Evolutionary conservation across 2,329 filamentous ascomycete species (phyloP), one percentile per base, ranked within the genome.

Genomic region (Verticillium klebahnii): DNA sequence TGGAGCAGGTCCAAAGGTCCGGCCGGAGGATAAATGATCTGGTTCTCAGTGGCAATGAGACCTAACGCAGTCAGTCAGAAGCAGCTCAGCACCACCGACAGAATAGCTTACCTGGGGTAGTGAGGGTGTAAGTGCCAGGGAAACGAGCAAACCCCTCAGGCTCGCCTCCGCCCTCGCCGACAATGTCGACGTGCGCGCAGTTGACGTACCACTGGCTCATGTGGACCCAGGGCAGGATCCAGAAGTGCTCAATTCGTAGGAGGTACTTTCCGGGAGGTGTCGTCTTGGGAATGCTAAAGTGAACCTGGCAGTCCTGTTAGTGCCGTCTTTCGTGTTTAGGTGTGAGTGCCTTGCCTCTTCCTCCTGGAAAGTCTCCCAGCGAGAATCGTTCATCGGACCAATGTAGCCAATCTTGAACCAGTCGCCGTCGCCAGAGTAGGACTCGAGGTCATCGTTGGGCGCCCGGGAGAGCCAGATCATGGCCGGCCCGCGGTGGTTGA

Each of bases 361-460:
- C 54, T 29, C 25, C 25, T n/a, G 25, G 29, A 17, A n/a, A 15
- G 25, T 32, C 29, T 56, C n/a, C 54, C 54, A 56, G 54, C 32
- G 54, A 15, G 54, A 32, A n/a, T 56, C 54, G 29, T 56, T 56
- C 23, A 17, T 32, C 14, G 54, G 54, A 14, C 54, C 54, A 23
- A 56, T 4, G 14, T 32, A 34, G 25, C 31, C 54, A 31, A 64
- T 64, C 60, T 64, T 64, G 57, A 61, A 64, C 62, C 62, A 64
- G 40, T 64, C 62, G 57, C 60, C 62, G 19, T 64, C 60, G 57
- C 62, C 62, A 3, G 19, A 14, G 57, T 61, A 64, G 15, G 57
- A 52, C 31, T 58, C 31, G 19, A 64, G 62, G 54, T 60, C 60
- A 19, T 50, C 59, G 32, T 58, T 50, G 37, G 61, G 58, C 7